These are phyloP conservation scores for Hypoxylon subgilvum DNA, from an alignment of 495 filamentous ascomycete species.

Conservation along the genomic window DNA sequence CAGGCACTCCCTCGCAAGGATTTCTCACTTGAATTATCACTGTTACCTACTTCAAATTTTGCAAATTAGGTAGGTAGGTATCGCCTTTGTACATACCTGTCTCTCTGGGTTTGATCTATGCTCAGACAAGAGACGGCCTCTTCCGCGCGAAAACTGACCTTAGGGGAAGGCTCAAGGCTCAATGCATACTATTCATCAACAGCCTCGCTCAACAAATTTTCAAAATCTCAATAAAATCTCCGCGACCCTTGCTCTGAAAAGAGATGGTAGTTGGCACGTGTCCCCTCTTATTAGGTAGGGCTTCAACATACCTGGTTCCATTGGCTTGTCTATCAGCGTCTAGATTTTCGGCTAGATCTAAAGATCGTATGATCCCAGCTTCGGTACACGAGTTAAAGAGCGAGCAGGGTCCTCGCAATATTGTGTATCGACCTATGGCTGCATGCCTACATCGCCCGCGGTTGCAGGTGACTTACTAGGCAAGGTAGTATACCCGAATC, in stretches of 20 bases:
- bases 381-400: conserved; percentile 24
- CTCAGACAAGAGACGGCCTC: too few relatives aligned
- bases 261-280: conserved; percentile 13
- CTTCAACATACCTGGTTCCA: conserved; percentile 17
- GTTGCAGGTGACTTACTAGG: conserved; percentile 28
- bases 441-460: conserved; percentile 20
- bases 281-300: conserved; percentile 26
- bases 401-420: conserved; percentile 17
- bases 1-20: background rate
- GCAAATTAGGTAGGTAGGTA: background rate
- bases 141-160: too few relatives aligned
- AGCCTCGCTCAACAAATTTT: too few relatives aligned
- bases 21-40: background rate
- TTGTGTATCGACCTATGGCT: conserved; percentile 3
- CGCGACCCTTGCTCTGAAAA: conserved; percentile 4
- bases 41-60: background rate
- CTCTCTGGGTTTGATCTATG: too few relatives aligned
- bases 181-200: too few relatives aligned
- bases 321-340: conserved; percentile 10
- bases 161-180: too few relatives aligned
- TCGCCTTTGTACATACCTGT: background rate
- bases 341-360: conserved; percentile 34
- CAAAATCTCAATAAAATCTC: background rate
- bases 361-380: conserved; percentile 35
- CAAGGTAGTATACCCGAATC: conserved; percentile 12